These are phyloP conservation scores for Oryza glumipatula DNA, from an alignment of 176 grass and related monocot species.

Conservation along the genomic window DNA sequence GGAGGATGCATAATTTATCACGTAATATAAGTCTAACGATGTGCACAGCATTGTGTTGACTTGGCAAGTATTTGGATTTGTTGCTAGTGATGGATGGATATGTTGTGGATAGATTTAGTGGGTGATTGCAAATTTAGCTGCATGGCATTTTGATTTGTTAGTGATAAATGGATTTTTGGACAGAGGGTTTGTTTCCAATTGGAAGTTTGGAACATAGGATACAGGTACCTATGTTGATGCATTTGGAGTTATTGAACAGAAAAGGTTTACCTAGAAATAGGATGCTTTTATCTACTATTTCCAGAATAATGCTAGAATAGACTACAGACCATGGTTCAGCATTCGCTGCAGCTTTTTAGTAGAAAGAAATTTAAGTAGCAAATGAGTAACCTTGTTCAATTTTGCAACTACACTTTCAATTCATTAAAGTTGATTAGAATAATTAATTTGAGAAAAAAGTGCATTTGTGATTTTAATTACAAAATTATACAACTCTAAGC, in stretches of 20 bases:
- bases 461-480: constrained; percentile 12
- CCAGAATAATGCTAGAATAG: constrained; percentile 1
- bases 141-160: neutral
- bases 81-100: constrained; percentile 25
- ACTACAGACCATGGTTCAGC: neutral
- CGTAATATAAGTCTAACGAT: neutral
- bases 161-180: neutral
- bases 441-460: neutral
- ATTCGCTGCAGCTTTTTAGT: neutral
- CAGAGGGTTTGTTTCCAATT: neutral
- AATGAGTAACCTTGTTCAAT: neutral
- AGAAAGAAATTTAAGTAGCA: neutral
- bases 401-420: neutral
- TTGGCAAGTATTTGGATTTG: neutral
- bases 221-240: neutral
- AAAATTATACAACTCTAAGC: neutral
- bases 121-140: constrained; percentile 1
- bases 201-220: neutral
- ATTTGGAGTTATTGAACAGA: neutral
- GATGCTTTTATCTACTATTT: neutral
- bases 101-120: neutral
- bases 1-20: neutral
- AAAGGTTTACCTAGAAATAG: neutral
- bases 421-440: neutral
- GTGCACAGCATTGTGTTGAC: neutral